Conservation (phyloP, 2,329 filamentous ascomycete genomes). For the Coniella lustricola region DNA sequence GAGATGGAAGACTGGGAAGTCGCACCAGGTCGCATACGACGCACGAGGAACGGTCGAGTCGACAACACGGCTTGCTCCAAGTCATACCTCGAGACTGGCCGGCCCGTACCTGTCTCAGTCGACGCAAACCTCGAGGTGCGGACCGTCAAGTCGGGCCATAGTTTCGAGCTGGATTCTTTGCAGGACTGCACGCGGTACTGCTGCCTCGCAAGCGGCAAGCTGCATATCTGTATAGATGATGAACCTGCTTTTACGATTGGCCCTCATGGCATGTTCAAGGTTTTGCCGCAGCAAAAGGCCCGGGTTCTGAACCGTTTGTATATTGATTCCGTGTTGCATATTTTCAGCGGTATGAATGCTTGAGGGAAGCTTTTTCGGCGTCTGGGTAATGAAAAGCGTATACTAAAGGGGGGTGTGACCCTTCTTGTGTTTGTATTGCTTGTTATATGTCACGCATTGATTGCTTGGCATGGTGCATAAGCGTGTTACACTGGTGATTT, state of each 20-base stretch:
- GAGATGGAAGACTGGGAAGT: constrained; percentile 33
- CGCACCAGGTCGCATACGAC: constrained; percentile 26
- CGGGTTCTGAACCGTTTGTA: constrained; percentile 21
- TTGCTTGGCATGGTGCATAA: no score
- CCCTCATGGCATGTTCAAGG: constrained; percentile 23
- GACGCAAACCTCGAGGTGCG: constrained; percentile 24
- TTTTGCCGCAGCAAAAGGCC: constrained; percentile 18
- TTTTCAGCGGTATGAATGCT: constrained; percentile 7
- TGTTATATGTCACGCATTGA: no score
- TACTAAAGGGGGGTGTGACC: no score
- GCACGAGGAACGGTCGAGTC: background rate
- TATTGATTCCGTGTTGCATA: constrained; percentile 22
- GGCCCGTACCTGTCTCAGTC: constrained; percentile 21
- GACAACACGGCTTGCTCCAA: constrained; percentile 28
- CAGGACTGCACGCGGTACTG: constrained; percentile 21
- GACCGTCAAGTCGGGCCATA: constrained; percentile 21
- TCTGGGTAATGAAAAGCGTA: no score
- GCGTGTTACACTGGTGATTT: no score
- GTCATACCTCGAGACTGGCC: constrained; percentile 23
- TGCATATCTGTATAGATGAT: constrained; percentile 19
- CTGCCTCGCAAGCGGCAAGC: constrained; percentile 26
- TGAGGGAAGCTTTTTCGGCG: no score
- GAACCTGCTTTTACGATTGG: constrained; percentile 23
- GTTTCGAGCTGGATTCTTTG: constrained; percentile 18
- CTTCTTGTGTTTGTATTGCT: no score